Evolutionary conservation across 441 rosid genomes (phyloP), one percentile per base, ranked within the genome.

Genomic region (Melastoma candidum): DNA sequence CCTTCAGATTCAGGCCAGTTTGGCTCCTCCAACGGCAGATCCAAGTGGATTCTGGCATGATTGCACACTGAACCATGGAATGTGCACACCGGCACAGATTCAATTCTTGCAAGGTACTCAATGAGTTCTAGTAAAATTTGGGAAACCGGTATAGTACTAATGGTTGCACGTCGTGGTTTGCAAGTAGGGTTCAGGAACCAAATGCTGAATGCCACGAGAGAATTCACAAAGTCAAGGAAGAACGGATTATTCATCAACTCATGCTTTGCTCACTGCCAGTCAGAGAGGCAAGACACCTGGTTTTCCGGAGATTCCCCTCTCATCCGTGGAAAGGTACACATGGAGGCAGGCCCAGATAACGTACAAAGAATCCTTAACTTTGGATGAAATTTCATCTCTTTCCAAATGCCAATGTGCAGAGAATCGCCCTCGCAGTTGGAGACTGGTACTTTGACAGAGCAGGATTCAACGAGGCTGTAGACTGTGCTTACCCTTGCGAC

Each of bases 261-360:
- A 4, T 93, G 99, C 51, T 93, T 93, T 43, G 88, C 97, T 70
- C 99, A 93, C 59, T 93, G 96, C 75, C 97, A 93, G 69, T 68
- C 97, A 1, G 99, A 93, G 73, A 86, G 95, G 61, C 99, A 84
- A 65, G 99, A 93, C 56, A 87, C 99, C 36, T 93, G 99, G 99
- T 89, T 89, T 4, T 84, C 93, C 0, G 86, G 83, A 64, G 63
- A 81, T 79, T 86, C 97, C 71, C 99, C 96, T 11, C 77, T 80
- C 48, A 67, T 84, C 4, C 70, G 74, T 22, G 80, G 80, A 63
- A 93, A 83, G 95, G 99, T 93, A 71, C 44, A 44, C 43, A 24
- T 27, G 4, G 1, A 44, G 4, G 3, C 3, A 24, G 24, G 13
- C 43, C 4, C 36, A 29, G 7, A 11, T 32, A 4, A 9, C 44